Base-by-base conservation (phyloP, 805 yeast genomes). In the Metschnikowia colocasiae region DNA sequence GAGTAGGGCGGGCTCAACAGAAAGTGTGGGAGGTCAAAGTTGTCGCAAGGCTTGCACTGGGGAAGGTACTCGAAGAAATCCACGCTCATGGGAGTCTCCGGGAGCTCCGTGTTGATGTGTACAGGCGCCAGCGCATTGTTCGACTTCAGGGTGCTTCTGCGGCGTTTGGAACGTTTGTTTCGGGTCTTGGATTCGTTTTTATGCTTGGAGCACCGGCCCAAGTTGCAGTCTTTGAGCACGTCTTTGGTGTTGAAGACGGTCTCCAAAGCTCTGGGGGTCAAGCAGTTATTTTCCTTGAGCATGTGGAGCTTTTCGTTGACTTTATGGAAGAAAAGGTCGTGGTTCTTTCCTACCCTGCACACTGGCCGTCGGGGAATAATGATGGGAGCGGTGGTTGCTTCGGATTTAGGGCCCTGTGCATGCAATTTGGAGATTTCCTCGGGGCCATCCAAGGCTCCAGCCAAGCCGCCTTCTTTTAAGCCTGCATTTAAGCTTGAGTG, bases 201-300 rank as follows among this genome's bases (percentile, higher is more conserved):
- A 25, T 29, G 31, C 29, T 30, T 19, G 19, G 40, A 27, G 42
- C 45, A 27, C 27, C 43, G 37, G 22, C 36, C 36, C 30, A 40
- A 50, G 25, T 18, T 36, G 23, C 53, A 57, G 35, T 54, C 57
- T 40, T 57, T 60, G 36, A 63, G 56, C 26, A 62, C 59, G 31
- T 60, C 68, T 32, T 59, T 61, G 25, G 68, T 62, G 46, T 63
- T 59, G 49, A 64, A 64, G n/a, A 64, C 55, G 8, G 59, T 47
- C 46, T 64, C 67, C 36, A 64, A 52, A 3, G 59, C 56, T 34
- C 56, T 54, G 9, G 66, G 59, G 3, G 62, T 57, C 23, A 56
- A 43, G 43, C 57, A 50, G 23, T 59, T 49, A n/a, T 51, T 32
- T 31, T 55, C 50, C 19, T 55, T 54, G 42, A 58, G 48, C 41